Evolutionary conservation across 768 basidiomycete species (phyloP), one percentile per base, ranked within the genome.

Genomic region (Suillus luteus): DNA sequence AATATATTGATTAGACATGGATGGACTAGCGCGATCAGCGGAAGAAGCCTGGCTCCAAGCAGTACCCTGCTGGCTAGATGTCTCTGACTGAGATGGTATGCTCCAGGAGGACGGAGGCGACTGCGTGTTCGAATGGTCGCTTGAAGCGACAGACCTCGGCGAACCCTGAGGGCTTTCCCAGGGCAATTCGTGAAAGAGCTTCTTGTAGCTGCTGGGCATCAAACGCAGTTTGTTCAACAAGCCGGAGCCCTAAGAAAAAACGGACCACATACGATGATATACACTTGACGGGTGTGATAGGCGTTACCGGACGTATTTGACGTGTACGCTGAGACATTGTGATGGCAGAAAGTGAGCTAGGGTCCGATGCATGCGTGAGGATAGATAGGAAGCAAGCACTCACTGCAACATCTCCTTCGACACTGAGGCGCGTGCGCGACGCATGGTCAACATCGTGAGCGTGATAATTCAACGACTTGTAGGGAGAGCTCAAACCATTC

Each of bases 111-210:
- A 79, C 43, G 82, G 81, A 51, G 80, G 80, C 24, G 85, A 81
- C 63, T 77, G 75, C n/a, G 71, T 72, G 24, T 83, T 81, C n/a
- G 85, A 82, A 57, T 80, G 76, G 59, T 81, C 80, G 67, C 82
- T 84, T 66, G 78, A 76, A 61, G 70, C 64, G 59, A 78, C 68
- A 67, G 75, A 73, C 69, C 69, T 70, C 49, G 73, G 72, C 22
- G 74, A 76, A 54, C 65, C 68, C 65, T 70, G 73, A 38, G 74
- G 66, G 57, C 71, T 69, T 61, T 71, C 76, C 46, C 66, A 64
- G 54, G 76, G 72, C n/a, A 67, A 61, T 48, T 77, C 74, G 65
- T 75, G 70, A 66, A 76, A 68, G n/a, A 67, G 70, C 44, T 66
- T 76, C 68, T 72, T 75, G 69, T 76, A 60, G 65, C 69, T 76